phyloP scores from a whole-genome alignment of 164 flowering plant species.

The Chloranthus sessilifolius region DNA sequence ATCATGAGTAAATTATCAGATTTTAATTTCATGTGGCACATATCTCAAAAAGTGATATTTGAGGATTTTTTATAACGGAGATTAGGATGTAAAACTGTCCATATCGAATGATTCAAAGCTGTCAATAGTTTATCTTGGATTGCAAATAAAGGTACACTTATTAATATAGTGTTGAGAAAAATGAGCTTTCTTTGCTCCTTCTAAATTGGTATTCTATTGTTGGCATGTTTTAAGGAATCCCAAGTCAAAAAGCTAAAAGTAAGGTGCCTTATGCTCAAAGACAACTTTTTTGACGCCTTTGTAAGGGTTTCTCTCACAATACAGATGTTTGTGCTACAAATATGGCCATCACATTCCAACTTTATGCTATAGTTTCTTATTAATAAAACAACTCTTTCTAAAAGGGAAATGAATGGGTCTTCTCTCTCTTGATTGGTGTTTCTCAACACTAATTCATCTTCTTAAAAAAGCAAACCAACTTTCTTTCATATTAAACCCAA shows the following conservation, averaged over 20 bases:
- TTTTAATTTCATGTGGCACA: too few species aligned
- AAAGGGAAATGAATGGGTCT: conserved; percentile 32
- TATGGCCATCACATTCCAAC: conserved; percentile 12
- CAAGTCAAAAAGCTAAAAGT: conserved; percentile 16
- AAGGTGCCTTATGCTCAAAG: conserved; percentile 29
- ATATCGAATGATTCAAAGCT: too few species aligned
- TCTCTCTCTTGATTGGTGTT: conserved; percentile 40
- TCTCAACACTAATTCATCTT: conserved; percentile 27
- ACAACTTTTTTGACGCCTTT: conserved; percentile 23
- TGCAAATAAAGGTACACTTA: too few species aligned
- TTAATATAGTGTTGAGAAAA: conserved; percentile 23
- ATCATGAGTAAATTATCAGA: too few species aligned
- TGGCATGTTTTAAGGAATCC: conserved; percentile 39
- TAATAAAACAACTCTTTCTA: conserved; percentile 1
- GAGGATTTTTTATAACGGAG: too few species aligned
- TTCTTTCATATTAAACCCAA: conserved; percentile 26
- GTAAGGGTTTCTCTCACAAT: conserved; percentile 13
- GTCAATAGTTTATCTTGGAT: too few species aligned
- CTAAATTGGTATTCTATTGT: conserved; percentile 30
- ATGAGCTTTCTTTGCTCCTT: conserved; percentile 17
- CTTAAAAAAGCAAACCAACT: conserved; percentile 31
- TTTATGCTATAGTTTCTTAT: conserved; percentile 5
- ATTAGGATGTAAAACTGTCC: too few species aligned
- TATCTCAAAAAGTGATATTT: too few species aligned
- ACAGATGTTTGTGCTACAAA: too few species aligned